These are phyloP conservation scores for Dothideomycetes sp. DNA, from an alignment of 2,329 filamentous ascomycete genomes.

Conservation along the genomic window DNA sequence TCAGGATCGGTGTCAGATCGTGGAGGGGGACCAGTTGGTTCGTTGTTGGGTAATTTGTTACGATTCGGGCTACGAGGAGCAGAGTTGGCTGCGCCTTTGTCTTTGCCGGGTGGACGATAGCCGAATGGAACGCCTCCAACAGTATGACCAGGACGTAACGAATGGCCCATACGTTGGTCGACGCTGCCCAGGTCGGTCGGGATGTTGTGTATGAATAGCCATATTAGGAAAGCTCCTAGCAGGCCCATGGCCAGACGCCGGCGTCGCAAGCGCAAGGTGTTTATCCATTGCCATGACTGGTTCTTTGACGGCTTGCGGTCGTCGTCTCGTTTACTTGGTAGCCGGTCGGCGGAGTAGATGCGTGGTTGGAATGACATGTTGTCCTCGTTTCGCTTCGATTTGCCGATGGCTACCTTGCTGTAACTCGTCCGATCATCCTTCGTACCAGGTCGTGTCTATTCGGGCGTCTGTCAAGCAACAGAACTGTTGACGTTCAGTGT, in stretches of 20 bases:
- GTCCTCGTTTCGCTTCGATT: too few relatives aligned
- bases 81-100: constrained; percentile 1
- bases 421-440: too few relatives aligned
- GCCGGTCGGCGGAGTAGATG: constrained; percentile 42
- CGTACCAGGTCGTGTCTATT: too few relatives aligned
- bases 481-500: too few relatives aligned
- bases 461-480: too few relatives aligned
- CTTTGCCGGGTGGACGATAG: constrained; percentile 7
- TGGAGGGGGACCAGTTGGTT: constrained; percentile 15
- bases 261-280: constrained; percentile 34
- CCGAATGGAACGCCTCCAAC: constrained; percentile 15
- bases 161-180: constrained; percentile 20
- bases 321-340: constrained; percentile 57
- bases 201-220: constrained; percentile 57
- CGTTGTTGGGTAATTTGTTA: not conserved
- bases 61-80: not conserved
- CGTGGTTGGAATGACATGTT: constrained; percentile 15
- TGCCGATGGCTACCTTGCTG: too few relatives aligned
- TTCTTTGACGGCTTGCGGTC: constrained; percentile 36
- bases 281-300: constrained; percentile 13
- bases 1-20: constrained; percentile 11
- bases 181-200: constrained; percentile 39
- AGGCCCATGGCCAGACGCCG: constrained; percentile 37
- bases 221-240: constrained; percentile 44
- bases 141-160: constrained; percentile 11